A percentile compares a stretch with the other conserved stretches of the same genome.
phyloP scores from a whole-genome alignment of 1,284 basidiomycete species.

The Cryptococcus jaspeensis region DNA sequence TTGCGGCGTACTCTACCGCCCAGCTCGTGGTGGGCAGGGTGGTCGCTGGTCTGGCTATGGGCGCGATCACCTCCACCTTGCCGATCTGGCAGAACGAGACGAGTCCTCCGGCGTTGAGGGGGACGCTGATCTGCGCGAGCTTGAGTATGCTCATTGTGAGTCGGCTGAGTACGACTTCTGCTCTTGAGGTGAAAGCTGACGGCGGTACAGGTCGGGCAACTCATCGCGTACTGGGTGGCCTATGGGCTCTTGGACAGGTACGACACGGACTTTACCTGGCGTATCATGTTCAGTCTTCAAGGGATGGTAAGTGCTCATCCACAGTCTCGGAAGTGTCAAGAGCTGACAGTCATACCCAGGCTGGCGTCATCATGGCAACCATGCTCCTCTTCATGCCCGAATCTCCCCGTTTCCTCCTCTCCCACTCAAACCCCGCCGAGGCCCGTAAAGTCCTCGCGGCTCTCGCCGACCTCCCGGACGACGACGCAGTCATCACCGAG shows the following conservation, averaged over 20 bases:
- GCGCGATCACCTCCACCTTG: conserved; percentile 20
- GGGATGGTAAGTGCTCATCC: conserved; percentile 4
- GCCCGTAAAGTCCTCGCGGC: conserved; percentile 13
- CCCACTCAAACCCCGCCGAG: conserved; percentile 8
- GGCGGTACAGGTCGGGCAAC: conserved; percentile 18
- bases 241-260: conserved; percentile 20
- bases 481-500: conserved; percentile 3
- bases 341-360: too few species aligned
- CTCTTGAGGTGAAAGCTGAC: background rate
- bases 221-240: conserved; percentile 26
- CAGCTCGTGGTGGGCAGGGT: conserved; percentile 20
- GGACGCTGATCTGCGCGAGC: conserved; percentile 21
- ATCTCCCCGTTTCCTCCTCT: conserved; percentile 20
- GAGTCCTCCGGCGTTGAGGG: conserved; percentile 13
- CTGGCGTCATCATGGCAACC: conserved; percentile 14
- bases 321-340: too few species aligned
- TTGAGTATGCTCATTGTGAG: conserved; percentile 24
- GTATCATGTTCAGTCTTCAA: conserved; percentile 20
- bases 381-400: conserved; percentile 18
- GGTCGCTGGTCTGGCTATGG: conserved; percentile 22
- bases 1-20: conserved; percentile 11
- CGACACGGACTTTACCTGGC: conserved; percentile 15
- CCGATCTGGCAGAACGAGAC: conserved; percentile 28
- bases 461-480: conserved; percentile 11
- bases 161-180: background rate